These are phyloP conservation scores for Choanephora cucurbitarum DNA, from an alignment of 371 early-diverging fungal species.

Conservation along the genomic window DNA sequence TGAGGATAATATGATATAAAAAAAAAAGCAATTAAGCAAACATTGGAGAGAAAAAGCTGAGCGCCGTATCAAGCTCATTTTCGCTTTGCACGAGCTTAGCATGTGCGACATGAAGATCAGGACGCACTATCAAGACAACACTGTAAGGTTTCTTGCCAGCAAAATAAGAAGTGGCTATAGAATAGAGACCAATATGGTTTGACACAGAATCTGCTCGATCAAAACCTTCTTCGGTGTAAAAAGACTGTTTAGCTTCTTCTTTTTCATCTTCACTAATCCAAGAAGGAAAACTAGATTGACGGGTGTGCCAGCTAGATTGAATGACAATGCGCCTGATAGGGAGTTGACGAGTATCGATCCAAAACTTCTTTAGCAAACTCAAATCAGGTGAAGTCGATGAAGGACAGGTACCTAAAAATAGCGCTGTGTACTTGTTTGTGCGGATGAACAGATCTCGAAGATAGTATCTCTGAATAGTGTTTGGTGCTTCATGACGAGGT, in stretches of 20 bases:
- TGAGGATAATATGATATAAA: too few species aligned
- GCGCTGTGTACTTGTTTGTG: neutral
- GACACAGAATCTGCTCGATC: slow-evolving; percentile 11
- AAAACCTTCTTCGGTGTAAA: slow-evolving; percentile 17
- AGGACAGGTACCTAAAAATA: slow-evolving; percentile 11
- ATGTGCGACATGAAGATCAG: slow-evolving; percentile 22
- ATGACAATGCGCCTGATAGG: slow-evolving; percentile 16
- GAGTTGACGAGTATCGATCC: slow-evolving; percentile 7
- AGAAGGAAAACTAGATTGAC: neutral
- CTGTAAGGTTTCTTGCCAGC: slow-evolving; percentile 3
- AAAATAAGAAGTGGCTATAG: slow-evolving; percentile 5
- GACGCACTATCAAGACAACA: slow-evolving; percentile 15
- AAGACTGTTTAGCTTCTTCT: slow-evolving; percentile 10
- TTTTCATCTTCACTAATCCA: slow-evolving; percentile 12
- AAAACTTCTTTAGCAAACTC: slow-evolving; percentile 11
- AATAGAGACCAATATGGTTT: slow-evolving; percentile 6
- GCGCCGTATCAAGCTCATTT: neutral
- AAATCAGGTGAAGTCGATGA: neutral
- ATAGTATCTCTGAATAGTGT: neutral
- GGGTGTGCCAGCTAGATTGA: slow-evolving; percentile 16
- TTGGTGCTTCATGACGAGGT: neutral
- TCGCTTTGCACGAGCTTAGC: slow-evolving; percentile 11
- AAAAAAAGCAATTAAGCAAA: neutral
- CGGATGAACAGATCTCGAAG: slow-evolving; percentile 8
- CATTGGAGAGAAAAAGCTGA: slow-evolving; percentile 2